Base-by-base conservation (phyloP, 192 early-diverging fungal species). In the Linnemannia hyalina region DNA sequence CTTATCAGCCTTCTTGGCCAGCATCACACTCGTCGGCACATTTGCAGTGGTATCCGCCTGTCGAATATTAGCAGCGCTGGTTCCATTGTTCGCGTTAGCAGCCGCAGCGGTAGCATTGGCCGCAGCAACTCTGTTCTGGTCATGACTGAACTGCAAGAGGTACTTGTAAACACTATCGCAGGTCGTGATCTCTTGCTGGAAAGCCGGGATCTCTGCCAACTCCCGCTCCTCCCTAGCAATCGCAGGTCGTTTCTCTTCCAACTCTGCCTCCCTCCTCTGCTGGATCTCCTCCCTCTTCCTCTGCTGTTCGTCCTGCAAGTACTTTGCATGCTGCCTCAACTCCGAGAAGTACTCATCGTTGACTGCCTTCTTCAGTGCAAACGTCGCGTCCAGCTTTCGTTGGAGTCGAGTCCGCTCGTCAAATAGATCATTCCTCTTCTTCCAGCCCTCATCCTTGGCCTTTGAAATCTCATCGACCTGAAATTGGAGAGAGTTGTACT, bases 181-280 rank as follows among this genome's bases (percentile, higher is more conserved):
- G 49, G 89, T 91, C 76, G 89, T 85, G 80, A 98, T 97, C 83
- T 98, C 97, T 78, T 89, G 88, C 70, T 93, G 88, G 88, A 93
- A 98, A 0, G 97, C 97, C 36, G 96, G 96, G 35, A 95, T 87
- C 74, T 96, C 93, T 36, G 96, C 97, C 72, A 93, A 88, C 78
- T 98, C 97, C 44, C 92, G 93, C 84, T 96, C 95, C 70, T 92
- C 85, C 74, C 92, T 90, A 0, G 95, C 95, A 47, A 91, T 84
- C 44, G 88, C 92, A 69, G 91, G 76, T 20, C 94, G 90, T 75
- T 93, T 91, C 63, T 92, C 92, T 75, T 93, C 93, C 74, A 93
- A 90, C 74, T 92, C 92, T 57, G 92, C 88, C 78, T 93, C 89
- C 46, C 87, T 90, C 77, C 90, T 89, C 76, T 91, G 91, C 78